phyloP scores from a whole-genome alignment of 345 rosid species.

The Combretum micranthum region DNA sequence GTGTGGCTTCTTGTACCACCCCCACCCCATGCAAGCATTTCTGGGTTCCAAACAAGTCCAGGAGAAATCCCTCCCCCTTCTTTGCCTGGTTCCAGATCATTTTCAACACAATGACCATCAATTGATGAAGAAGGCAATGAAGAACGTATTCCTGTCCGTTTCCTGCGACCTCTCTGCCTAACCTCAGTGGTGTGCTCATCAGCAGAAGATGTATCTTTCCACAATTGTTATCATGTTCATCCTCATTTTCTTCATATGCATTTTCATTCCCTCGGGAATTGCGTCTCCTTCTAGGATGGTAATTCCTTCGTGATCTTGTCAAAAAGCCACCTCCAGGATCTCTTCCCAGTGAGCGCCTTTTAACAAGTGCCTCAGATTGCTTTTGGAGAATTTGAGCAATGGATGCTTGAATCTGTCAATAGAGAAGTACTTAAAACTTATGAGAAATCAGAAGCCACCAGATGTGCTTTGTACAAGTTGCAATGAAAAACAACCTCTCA shows the following conservation, averaged over 20 bases:
- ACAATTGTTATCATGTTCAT: constrained; percentile 53
- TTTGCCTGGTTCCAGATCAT: constrained; percentile 47
- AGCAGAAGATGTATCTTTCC: constrained; percentile 70
- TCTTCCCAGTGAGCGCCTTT: constrained; percentile 53
- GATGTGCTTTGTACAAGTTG: background rate
- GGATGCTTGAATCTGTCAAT: constrained; percentile 77
- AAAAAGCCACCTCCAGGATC: constrained; percentile 30
- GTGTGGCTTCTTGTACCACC: constrained; percentile 86
- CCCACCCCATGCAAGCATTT: constrained; percentile 86
- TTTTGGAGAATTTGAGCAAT: constrained; percentile 76
- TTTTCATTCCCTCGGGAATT: constrained; percentile 46
- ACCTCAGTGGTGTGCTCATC: constrained; percentile 54
- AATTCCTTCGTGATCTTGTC: constrained; percentile 46
- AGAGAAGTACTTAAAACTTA: background rate
- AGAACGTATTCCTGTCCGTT: constrained; percentile 31
- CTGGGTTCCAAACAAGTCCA: constrained; percentile 63
- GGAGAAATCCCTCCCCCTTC: constrained; percentile 66
- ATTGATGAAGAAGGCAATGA: constrained; percentile 58
- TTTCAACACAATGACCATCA: constrained; percentile 38
- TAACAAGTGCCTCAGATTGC: constrained; percentile 74
- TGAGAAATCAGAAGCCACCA: background rate
- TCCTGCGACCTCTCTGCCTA: constrained; percentile 47
- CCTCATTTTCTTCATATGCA: constrained; percentile 66
- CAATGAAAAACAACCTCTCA: no score
- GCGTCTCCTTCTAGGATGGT: constrained; percentile 47